Base-by-base conservation (phyloP, 164 flowering plant species). In the Liquidambar formosana region DNA sequence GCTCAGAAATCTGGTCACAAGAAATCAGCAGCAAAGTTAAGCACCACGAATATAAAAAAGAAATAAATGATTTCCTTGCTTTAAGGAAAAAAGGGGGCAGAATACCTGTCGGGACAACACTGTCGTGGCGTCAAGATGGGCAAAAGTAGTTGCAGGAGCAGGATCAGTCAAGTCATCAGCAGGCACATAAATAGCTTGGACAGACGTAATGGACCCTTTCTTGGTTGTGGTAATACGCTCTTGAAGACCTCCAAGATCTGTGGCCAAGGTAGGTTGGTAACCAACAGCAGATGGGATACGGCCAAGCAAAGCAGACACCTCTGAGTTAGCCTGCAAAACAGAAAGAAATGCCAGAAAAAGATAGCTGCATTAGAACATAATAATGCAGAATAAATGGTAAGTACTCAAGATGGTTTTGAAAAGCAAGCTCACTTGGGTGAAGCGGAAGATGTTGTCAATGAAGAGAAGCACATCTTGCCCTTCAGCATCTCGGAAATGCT, bases 221-320 rank as follows among this genome's bases (percentile, higher is more conserved):
- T 88, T 93, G 22, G 96, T 89, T 5, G 97, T 86, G 1, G 96
- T 91, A 54, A 94, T 94, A 74, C 99, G 94, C 79, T 94, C 99
- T 71, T 94, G 99, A 60, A 94, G 85, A 18, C 90, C 92, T 80
- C 99, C 99, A 78, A 94, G 90, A 84, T 94, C 99, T 0, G 96
- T 91, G 75, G 96, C 90, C 80, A 94, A 75, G 45, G 99, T 94
- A 56, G 99, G 99, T 69, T 94, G 97, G 76, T 94, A 94, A 82
- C 99, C 99, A 19, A 94, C 96, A 67, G 97, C 97, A 82, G 99
- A 94, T 33, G 99, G 99, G 44, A 94, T 94, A 86, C 99, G 94
- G 15, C 99, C 99, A 75, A 95, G 96, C 83, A 95, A 79, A 65
- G 97, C 97, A 82, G 97, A 95, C 83, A 95, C 97, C 76, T 95